These are phyloP conservation scores for Starmerella bombi DNA, from an alignment of 805 yeast genomes.

Conservation along the genomic window DNA sequence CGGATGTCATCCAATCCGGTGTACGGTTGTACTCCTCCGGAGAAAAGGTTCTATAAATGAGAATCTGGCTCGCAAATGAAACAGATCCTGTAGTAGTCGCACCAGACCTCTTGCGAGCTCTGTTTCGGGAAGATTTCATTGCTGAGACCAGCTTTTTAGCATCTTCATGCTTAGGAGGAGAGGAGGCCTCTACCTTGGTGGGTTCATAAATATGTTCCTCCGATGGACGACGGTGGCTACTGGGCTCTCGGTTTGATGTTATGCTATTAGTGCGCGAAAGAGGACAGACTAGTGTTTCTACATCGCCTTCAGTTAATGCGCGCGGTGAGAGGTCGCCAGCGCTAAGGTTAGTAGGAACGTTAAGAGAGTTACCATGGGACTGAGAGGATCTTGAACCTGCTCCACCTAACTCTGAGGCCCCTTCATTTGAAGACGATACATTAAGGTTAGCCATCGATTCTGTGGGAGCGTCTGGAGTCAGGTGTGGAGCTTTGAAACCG, in stretches of 20 bases:
- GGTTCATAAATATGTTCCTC: slow-evolving; percentile 25
- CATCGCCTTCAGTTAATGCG: slow-evolving; percentile 15
- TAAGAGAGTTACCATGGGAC: not conserved
- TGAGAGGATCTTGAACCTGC: too few relatives aligned
- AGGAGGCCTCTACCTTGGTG: slow-evolving; percentile 17
- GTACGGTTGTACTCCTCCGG: slow-evolving; percentile 80
- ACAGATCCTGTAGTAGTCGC: slow-evolving; percentile 3
- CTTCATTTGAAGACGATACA: too few relatives aligned
- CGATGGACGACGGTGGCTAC: slow-evolving; percentile 16
- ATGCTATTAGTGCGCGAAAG: slow-evolving; percentile 26
- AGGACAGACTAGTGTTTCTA: slow-evolving; percentile 26
- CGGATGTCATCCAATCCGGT: slow-evolving; percentile 87
- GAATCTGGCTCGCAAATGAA: slow-evolving; percentile 62
- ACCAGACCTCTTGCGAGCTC: slow-evolving; percentile 5
- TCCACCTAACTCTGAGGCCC: too few relatives aligned
- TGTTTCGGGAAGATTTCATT: not conserved
- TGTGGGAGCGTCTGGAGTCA: not conserved
- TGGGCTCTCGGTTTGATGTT: slow-evolving; percentile 25
- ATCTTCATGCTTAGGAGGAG: not conserved
- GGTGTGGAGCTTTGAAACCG: not conserved
- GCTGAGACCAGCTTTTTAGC: slow-evolving; percentile 2
- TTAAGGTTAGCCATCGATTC: too few relatives aligned
- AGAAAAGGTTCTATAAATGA: slow-evolving; percentile 72
- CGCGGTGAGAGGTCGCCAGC: slow-evolving; percentile 18
- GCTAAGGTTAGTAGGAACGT: slow-evolving; percentile 6